Percentiles rank a stretch among this genome's conserved stretches.
Conservation (phyloP, 768 basidiomycete genomes). For the Hygrophorus pudorinus region DNA sequence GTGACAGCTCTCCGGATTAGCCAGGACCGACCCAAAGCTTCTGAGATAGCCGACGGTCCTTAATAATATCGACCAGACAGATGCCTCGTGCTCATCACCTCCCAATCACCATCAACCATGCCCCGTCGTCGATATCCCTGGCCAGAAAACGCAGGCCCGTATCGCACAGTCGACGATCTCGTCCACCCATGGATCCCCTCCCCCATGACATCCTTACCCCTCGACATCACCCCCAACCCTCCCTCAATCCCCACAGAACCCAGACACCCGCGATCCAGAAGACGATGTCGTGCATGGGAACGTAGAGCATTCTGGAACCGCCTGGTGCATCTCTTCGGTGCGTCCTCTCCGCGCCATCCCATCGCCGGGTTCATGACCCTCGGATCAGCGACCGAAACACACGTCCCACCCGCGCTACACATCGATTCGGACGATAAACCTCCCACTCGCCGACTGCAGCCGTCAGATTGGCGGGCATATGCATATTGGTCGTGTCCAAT, state of each 20-base stretch:
- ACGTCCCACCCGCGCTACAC: too few relatives aligned
- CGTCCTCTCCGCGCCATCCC: not conserved
- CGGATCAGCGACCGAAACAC: too few relatives aligned
- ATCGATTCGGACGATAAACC: not conserved
- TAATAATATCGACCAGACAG: too few relatives aligned
- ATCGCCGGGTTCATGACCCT: not conserved
- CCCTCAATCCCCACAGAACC: not conserved
- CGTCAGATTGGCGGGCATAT: slow-evolving; percentile 43
- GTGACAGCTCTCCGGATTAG: too few relatives aligned
- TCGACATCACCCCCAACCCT: slow-evolving; percentile 1
- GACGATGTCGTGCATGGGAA: not conserved
- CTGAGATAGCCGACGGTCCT: too few relatives aligned
- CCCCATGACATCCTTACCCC: slow-evolving; percentile 5
- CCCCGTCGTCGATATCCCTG: slow-evolving; percentile 4
- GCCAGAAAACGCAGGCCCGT: slow-evolving; percentile 11
- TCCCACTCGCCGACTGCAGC: slow-evolving; percentile 9
- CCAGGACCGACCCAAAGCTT: too few relatives aligned
- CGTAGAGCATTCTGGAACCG: not conserved
- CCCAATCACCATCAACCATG: not conserved
- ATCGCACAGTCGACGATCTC: slow-evolving; percentile 12
- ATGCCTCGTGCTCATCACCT: too few relatives aligned
- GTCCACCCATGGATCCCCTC: slow-evolving; percentile 13
- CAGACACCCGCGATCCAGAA: not conserved
- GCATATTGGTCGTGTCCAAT: slow-evolving; percentile 43
- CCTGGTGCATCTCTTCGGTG: slow-evolving; percentile 1